Base-by-base conservation (phyloP, 2,329 filamentous ascomycete genomes). In the Stenocarpella maydis region DNA sequence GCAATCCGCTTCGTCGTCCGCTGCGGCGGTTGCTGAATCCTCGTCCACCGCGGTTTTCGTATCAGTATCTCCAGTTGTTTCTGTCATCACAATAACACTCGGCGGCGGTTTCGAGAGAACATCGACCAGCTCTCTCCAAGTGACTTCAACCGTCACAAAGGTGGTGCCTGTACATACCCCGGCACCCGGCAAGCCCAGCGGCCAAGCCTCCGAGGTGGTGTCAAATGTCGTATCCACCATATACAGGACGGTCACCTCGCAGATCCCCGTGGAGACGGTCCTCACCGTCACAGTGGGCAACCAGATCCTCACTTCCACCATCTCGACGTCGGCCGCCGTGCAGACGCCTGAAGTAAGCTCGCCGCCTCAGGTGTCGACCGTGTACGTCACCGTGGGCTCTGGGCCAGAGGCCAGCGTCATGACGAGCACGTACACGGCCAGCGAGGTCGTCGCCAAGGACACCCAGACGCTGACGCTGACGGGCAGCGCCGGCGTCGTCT, bases 231-330 rank as follows among this genome's bases (percentile, higher is more conserved):
- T 41, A 15, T 58, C 66, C 24, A 50, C 45, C n/a, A 52, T 70
- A 6, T 63, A 63, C 41, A 43, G 58, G 31, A 69, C 67, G 0
- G 47, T 69, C 14, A 61, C 41, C 4, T 69, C 69, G 14, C 31
- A 63, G 21, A 58, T 71, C n/a, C 69, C 69, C 7, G 54, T 71
- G 24, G 63, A 71, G 61, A 71, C 69, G 8, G 39, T 71, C 19
- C 49, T 71, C 28, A 71, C 69, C n/a, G 67, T 71, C 21, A 71
- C 69, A 10, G 24, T 71, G 1, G 69, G 69, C 34, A 50, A 58
- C 31, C 69, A 71, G 17, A 28, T 71, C 24, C 49, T 69, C 19
- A 69, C 69, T 2, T 69, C 67, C 31, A 71, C 69, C 24, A 58
- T 67, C 5, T 67, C 69, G 6, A 69, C 63, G 4, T 53, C 63